Conservation (phyloP, 768 basidiomycete genomes). For the Chlorophyllum brunneum region DNA sequence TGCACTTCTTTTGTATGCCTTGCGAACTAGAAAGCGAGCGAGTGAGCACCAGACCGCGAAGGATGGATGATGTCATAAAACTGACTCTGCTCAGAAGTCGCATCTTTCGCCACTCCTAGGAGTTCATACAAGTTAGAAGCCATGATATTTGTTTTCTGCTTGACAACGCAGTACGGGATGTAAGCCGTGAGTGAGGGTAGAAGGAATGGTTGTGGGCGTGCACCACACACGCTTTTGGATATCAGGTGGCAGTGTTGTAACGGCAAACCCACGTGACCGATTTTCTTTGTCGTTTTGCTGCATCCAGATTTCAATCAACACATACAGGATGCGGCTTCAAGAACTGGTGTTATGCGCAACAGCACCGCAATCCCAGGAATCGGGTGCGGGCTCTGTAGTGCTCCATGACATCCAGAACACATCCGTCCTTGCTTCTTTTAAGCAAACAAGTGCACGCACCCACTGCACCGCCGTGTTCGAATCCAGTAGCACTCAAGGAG, state of each 20-base stretch:
- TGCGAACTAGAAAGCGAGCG: slow-evolving; percentile 30
- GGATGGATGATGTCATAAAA: slow-evolving; percentile 13
- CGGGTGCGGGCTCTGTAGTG: slow-evolving; percentile 61
- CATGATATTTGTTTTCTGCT: too few relatives aligned
- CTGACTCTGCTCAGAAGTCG: slow-evolving; percentile 62
- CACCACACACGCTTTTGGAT: background rate
- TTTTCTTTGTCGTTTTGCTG: too few relatives aligned
- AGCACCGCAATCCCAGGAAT: slow-evolving; percentile 39
- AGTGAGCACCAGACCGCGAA: background rate
- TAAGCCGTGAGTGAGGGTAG: slow-evolving; percentile 13
- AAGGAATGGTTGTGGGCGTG: slow-evolving; percentile 29
- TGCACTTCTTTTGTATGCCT: slow-evolving; percentile 62
- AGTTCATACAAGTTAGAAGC: slow-evolving; percentile 61
- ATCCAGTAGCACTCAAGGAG: slow-evolving; percentile 71
- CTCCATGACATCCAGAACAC: slow-evolving; percentile 84
- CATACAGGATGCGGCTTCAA: slow-evolving; percentile 57
- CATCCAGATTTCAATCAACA: too few relatives aligned
- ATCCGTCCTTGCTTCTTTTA: slow-evolving; percentile 77
- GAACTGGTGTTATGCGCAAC: slow-evolving; percentile 67
- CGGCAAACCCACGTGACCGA: slow-evolving; percentile 23
- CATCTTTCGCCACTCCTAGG: slow-evolving; percentile 50
- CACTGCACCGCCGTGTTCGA: slow-evolving; percentile 69
- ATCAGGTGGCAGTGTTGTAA: background rate
- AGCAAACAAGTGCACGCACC: slow-evolving; percentile 66
- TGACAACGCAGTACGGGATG: too few relatives aligned